Evolutionary conservation across 768 basidiomycete species (phyloP), one percentile per base, ranked within the genome.

Genomic region (Fomitopsis pulvina): DNA sequence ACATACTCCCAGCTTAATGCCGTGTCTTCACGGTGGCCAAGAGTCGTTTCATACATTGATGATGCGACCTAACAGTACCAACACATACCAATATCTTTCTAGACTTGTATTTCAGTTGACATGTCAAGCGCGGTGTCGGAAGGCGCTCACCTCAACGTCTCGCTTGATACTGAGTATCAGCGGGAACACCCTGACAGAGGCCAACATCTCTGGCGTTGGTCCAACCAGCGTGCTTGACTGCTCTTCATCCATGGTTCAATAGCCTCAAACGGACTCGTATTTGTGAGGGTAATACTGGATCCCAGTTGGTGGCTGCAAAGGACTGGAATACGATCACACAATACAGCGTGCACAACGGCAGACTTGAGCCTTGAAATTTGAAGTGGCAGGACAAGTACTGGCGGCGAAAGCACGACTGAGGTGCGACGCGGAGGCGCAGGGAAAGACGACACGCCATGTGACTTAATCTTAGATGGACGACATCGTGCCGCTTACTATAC

Each of bases 1-100:
- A 78, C 84, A 66, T 57, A 89, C 87, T 87, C 85, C 87, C 87
- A 91, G 51, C 77, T 85, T 52, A 91, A 62, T 9, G 86, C 78
- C 45, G 79, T 79, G 58, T 90, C 88, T 87, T 30, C 34, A 47
- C 39, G 18, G n/a, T 27, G 43, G n/a, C 43, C 7, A 11, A 21
- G 45, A 7, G 9, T 37, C 16, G 7, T 11, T 10, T 6, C 9
- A 20, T 22, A 28, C 27, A 14, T 12, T 27, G 29, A 14, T 20
- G 14, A n/a, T 45, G n/a, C 25, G 25, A 8, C 27, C n/a, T 25
- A 2, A 18, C 22, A 3, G 38, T 7, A 30, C 6, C 14, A 12
- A 7, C 20, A 51, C 42, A 14, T 25, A 54, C 63, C 66, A 48
- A 65, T 57, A 50, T 60, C 60, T 56, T 62, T 62, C 64, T 65